Base-by-base conservation (phyloP, 345 rosid species). In the Eucalyptus cloeziana region DNA sequence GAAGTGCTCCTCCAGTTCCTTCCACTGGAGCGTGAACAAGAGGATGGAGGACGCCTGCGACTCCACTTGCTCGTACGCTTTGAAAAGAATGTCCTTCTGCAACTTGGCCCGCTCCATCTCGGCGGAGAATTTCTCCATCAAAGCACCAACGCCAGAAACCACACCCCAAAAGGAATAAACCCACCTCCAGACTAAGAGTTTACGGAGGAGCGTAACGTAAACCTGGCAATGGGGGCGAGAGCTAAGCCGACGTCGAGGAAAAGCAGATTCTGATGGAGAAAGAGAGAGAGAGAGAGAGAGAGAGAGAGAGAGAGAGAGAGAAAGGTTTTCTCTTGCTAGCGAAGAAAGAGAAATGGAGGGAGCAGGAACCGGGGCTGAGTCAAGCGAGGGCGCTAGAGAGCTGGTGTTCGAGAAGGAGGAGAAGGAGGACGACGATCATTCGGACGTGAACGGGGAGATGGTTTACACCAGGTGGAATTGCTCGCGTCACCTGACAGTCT, bases 1-100 rank as follows among this genome's bases (percentile, higher is more conserved):
- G 22, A 90, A 88, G 40, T 90, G 91, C 27, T 83, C 87, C 86
- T 91, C 91, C 44, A 92, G 52, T 27, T 92, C 95, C 52, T 89
- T 89, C 94, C 93, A 91, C 21, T 85, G 86, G 12, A 92, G 87
- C 27, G 92, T 58, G 25, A 94, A 86, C n/a, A 69, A 27, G 13
- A 92, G 80, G 44, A 94, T 13, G 3, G 92, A 89, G 88, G 91
- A 90, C 1, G 92, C 86, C 71, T 89, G 89, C n/a, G 89, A 86
- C 24, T 87, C 80, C 45, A 88, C 87, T 33, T 90, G 86, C 86
- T 93, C 92, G 52, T 87, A 52, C 22, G 86, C 40, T 62, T 58
- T 87, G 31, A 83, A 47, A 22, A 94, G 58, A 40, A 60, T 85
- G 25, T 89, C 87, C 85, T 45, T 89, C 88, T 90, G 90, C 25